Conservation (phyloP, 2,329 filamentous ascomycete species). For the Dactylellina sp. region DNA sequence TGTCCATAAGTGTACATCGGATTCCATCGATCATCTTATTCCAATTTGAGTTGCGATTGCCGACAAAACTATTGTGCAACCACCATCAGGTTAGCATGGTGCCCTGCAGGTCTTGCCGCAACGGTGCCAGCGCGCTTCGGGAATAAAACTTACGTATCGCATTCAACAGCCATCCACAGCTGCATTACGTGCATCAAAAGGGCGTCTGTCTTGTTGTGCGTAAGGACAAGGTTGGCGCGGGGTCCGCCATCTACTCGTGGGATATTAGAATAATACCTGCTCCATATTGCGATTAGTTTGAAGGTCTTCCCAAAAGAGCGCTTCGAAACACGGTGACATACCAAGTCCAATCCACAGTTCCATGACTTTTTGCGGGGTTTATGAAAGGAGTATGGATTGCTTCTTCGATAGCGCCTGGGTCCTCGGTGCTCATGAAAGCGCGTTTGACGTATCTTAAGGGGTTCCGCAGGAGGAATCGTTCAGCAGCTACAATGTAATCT, state of each 20-base stretch:
- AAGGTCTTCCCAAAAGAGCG: slow-evolving; percentile 6
- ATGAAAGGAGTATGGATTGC: slow-evolving; percentile 31
- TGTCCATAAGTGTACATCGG: slow-evolving; percentile 50
- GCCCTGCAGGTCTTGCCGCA: not conserved
- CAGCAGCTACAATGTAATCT: slow-evolving; percentile 48
- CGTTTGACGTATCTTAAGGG: slow-evolving; percentile 46
- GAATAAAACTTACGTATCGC: slow-evolving; percentile 47
- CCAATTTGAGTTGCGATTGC: slow-evolving; percentile 54
- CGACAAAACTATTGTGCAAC: slow-evolving; percentile 30
- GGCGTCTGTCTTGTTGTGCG: slow-evolving; percentile 50
- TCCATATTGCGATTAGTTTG: slow-evolving; percentile 12
- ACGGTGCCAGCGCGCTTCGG: not conserved
- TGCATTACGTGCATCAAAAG: slow-evolving; percentile 52
- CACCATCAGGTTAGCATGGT: slow-evolving; percentile 15
- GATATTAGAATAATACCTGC: slow-evolving; percentile 50
- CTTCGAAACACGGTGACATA: not conserved
- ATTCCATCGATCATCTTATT: slow-evolving; percentile 54
- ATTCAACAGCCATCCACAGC: slow-evolving; percentile 51
- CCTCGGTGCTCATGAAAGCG: slow-evolving; percentile 51
- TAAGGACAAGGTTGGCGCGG: slow-evolving; percentile 31
- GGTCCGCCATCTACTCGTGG: slow-evolving; percentile 48
- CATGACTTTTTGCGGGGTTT: slow-evolving; percentile 39
- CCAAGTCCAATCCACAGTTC: slow-evolving; percentile 52
- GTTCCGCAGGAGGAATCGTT: slow-evolving; percentile 43
- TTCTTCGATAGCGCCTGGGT: slow-evolving; percentile 43